A percentile compares a stretch with the other conserved stretches of the same genome.
Evolutionary conservation across 2,329 filamentous ascomycete species (phyloP).

Genomic region (Paecilomyces niveus): DNA sequence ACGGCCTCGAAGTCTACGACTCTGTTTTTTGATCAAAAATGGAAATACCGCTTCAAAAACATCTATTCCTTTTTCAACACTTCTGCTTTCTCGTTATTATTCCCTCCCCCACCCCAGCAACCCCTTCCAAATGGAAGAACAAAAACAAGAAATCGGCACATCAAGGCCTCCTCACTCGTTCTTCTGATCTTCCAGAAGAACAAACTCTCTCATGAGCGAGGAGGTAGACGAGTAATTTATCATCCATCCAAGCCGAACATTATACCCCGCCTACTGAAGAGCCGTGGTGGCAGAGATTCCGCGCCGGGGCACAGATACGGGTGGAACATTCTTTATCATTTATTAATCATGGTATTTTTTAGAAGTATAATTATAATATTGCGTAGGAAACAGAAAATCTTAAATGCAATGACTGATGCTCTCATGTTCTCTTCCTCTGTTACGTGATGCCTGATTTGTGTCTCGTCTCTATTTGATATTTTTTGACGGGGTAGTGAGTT

Average conservation of each 20-base stretch:
- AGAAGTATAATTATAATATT: not conserved
- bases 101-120: not conserved
- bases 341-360: not conserved
- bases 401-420: too few relatives aligned
- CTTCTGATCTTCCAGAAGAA: slow-evolving; percentile 1
- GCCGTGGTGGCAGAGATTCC: slow-evolving; percentile 54
- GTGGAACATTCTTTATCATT: slow-evolving; percentile 42
- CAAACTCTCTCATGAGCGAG: slow-evolving; percentile 29
- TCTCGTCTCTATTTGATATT: too few relatives aligned
- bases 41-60: slow-evolving; percentile 6
- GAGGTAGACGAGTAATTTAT: slow-evolving; percentile 33
- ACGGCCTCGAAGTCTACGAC: slow-evolving; percentile 4
- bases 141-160: slow-evolving; percentile 25
- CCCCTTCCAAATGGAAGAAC: not conserved
- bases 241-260: slow-evolving; percentile 32
- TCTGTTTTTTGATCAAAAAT: slow-evolving; percentile 6
- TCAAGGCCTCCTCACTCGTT: slow-evolving; percentile 39
- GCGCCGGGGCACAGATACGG: slow-evolving; percentile 63
- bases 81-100: not conserved
- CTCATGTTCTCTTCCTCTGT: too few relatives aligned
- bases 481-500: too few relatives aligned
- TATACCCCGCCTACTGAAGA: slow-evolving; percentile 52
- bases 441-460: too few relatives aligned
- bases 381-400: not conserved
- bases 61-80: not conserved